phyloP scores from a whole-genome alignment of 805 yeast genomes.

The Saturnispora hagleri region DNA sequence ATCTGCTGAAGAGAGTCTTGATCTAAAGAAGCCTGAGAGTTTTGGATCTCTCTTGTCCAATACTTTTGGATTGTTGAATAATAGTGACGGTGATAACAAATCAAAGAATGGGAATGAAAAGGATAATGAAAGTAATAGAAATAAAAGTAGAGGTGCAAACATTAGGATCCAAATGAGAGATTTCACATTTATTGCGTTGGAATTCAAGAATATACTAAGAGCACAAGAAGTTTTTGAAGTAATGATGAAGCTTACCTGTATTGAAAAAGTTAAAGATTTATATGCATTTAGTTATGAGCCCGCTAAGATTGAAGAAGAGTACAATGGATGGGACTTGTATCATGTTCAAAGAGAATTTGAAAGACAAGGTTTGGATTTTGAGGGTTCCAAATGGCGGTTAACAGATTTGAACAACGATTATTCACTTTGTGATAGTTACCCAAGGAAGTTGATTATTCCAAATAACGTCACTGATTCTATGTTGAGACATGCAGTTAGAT shows the following conservation, averaged over 20 bases:
- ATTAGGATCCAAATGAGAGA: constrained; percentile 75
- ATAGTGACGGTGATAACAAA: background rate
- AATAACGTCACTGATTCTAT: constrained; percentile 71
- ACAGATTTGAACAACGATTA: constrained; percentile 57
- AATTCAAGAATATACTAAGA: constrained; percentile 48
- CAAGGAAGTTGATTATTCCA: constrained; percentile 62
- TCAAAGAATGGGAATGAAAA: background rate
- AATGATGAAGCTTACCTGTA: constrained; percentile 54
- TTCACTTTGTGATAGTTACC: constrained; percentile 68
- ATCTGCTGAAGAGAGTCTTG: background rate
- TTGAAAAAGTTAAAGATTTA: constrained; percentile 43
- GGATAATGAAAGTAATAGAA: constrained; percentile 1
- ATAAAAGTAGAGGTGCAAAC: constrained; percentile 33
- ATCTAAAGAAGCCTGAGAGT: background rate
- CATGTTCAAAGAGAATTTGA: constrained; percentile 53
- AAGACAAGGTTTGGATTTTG: constrained; percentile 45
- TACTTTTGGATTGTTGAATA: constrained; percentile 3
- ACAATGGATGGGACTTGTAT: constrained; percentile 69
- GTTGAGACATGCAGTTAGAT: constrained; percentile 73
- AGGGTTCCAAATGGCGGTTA: constrained; percentile 50
- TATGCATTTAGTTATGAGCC: constrained; percentile 83
- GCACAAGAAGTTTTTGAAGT: constrained; percentile 69
- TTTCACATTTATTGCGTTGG: constrained; percentile 72
- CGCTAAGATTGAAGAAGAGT: constrained; percentile 52
- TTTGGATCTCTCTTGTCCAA: constrained; percentile 4